A percentile compares a stretch with the other conserved stretches of the same genome.
Evolutionary conservation across 768 basidiomycete genomes (phyloP).

Genomic region (Suillus subaureus): DNA sequence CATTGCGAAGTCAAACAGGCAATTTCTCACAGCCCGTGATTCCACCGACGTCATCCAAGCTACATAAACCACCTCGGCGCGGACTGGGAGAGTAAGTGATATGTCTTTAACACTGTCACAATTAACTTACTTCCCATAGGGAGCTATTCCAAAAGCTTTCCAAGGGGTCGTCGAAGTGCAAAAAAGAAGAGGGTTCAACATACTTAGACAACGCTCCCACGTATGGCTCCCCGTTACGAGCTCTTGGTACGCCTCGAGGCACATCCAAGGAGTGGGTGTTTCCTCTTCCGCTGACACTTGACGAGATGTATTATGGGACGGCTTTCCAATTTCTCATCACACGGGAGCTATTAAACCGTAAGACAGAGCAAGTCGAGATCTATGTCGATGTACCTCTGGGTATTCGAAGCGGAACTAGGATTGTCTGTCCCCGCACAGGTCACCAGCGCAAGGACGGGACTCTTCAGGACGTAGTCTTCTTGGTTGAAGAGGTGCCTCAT

Average conservation of each 20-base stretch:
- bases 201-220: slow-evolving; percentile 20
- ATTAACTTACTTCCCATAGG: slow-evolving; percentile 19
- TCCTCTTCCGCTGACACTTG: slow-evolving; percentile 59
- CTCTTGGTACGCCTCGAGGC: slow-evolving; percentile 42
- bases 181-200: slow-evolving; percentile 12
- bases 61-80: slow-evolving; percentile 24
- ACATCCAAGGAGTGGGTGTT: slow-evolving; percentile 67
- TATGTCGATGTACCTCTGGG: slow-evolving; percentile 64
- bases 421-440: slow-evolving; percentile 65
- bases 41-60: slow-evolving; percentile 27
- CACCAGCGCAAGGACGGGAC: slow-evolving; percentile 59
- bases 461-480: slow-evolving; percentile 68
- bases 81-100: slow-evolving; percentile 31
- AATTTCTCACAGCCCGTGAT: slow-evolving; percentile 30
- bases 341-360: slow-evolving; percentile 51
- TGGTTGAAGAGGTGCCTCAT: slow-evolving; percentile 62
- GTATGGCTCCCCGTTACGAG: slow-evolving; percentile 42
- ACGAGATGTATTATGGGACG: slow-evolving; percentile 62
- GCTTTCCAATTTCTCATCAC: slow-evolving; percentile 61
- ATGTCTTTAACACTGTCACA: neutral
- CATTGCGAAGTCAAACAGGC: slow-evolving; percentile 16
- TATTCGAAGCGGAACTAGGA: slow-evolving; percentile 59
- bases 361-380: slow-evolving; percentile 55
- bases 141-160: slow-evolving; percentile 33
- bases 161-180: slow-evolving; percentile 15